Base-by-base conservation (phyloP, 306 rosid species). In the Senna siamea region DNA sequence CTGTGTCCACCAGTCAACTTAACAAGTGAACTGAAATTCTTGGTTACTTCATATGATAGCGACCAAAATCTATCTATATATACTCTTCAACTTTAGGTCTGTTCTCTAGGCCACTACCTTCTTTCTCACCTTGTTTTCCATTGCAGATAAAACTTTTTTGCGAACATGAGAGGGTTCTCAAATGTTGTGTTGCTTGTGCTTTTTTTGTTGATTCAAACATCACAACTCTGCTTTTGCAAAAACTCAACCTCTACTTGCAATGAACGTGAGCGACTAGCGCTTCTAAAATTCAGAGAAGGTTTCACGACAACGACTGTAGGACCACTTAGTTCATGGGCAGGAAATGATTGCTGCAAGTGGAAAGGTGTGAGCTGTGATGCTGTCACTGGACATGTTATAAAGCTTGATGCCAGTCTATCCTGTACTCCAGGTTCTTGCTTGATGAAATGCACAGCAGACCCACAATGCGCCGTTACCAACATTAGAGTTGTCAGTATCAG, bases 271-370 rank as follows among this genome's bases (percentile, higher is more conserved):
- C 15, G 48, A 50, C 46, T 8, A 6, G 74, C 62, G 5, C 74
- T 51, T 18, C 15, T 34, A 5, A 18, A 51, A 41, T 69, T 69
- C 34, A 69, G 14, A 37, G 10, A 7, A 69, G 35, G 60, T 34
- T 35, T 52, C 30, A 4, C n/a, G 5, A n/a, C 6, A 1, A 28
- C 50, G 5, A 34, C 44, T 9, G 0, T 0, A 3, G 5, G 35
- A 22, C 74, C 56, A 11, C 23, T 20, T 22, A 13, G 15, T 37
- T 69, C 74, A 32, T 69, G 62, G 74, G 17, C 6, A n/a, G 74
- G 62, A 14, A 1, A 19, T 44, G 5, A 69, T 11, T 69, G 61
- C 18, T 69, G 74, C 23, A 48, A 51, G 0, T 69, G 70, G 70
- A 43, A 41, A 41, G 70, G 70, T 2, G 54, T 65, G 12, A 52